phyloP scores from a whole-genome alignment of 2,329 filamentous ascomycete species.

The Neocatenulostroma microsporum region DNA sequence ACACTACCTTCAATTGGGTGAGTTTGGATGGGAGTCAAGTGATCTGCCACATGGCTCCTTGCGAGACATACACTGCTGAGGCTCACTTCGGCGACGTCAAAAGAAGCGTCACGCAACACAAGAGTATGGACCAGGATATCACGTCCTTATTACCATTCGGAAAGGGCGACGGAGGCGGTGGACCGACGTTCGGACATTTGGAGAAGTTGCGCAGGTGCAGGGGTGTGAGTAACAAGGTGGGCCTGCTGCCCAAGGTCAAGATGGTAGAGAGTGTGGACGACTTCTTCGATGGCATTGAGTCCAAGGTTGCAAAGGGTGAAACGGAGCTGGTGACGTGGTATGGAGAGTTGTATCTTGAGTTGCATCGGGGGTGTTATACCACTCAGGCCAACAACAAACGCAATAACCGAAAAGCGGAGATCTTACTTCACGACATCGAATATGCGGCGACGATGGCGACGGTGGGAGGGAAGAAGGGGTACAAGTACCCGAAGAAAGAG shows the following conservation, averaged over 20 bases:
- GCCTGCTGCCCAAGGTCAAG: slow-evolving; percentile 75
- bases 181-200: slow-evolving; percentile 85
- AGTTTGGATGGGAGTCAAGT: slow-evolving; percentile 92
- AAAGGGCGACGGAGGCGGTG: slow-evolving; percentile 92
- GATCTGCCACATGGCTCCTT: slow-evolving; percentile 92
- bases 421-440: slow-evolving; percentile 79
- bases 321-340: slow-evolving; percentile 89
- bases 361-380: slow-evolving; percentile 94
- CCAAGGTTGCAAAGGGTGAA: slow-evolving; percentile 56
- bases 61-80: slow-evolving; percentile 90
- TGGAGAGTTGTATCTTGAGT: slow-evolving; percentile 94
- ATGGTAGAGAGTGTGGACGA: slow-evolving; percentile 87
- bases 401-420: slow-evolving; percentile 82
- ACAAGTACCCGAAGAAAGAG: slow-evolving; percentile 89
- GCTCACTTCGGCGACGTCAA: slow-evolving; percentile 92
- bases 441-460: slow-evolving; percentile 79
- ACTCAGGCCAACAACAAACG: slow-evolving; percentile 93
- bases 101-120: slow-evolving; percentile 83
- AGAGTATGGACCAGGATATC: slow-evolving; percentile 87
- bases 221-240: slow-evolving; percentile 80
- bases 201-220: slow-evolving; percentile 92
- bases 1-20: slow-evolving; percentile 99
- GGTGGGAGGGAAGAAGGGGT: slow-evolving; percentile 56
- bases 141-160: slow-evolving; percentile 90
- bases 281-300: slow-evolving; percentile 80